Evolutionary conservation across 2,329 filamentous ascomycete species (phyloP).

Genomic region (Colletotrichum filicis): DNA sequence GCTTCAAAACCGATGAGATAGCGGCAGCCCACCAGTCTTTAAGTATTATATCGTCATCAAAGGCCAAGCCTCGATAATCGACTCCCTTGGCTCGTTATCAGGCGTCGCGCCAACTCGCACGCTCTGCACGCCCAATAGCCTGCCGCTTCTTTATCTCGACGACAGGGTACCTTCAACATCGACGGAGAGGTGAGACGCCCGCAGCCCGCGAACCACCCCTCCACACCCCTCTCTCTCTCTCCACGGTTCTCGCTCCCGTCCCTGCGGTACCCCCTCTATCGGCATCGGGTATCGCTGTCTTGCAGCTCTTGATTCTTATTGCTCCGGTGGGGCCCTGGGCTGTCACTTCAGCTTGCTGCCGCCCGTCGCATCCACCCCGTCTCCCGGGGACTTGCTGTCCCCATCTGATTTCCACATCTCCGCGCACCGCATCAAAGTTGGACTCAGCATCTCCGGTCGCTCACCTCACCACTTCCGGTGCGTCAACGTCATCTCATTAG

Average conservation of each 20-base stretch:
- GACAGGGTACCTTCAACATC: conserved; percentile 18
- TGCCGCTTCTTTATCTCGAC: conserved; percentile 26
- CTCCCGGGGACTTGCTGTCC: background rate
- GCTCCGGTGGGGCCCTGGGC: conserved; percentile 11
- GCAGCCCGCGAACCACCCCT: conserved; percentile 1
- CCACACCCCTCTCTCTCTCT: conserved; percentile 9
- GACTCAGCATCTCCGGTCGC: conserved; percentile 17
- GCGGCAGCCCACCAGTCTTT: background rate
- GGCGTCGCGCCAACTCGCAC: conserved; percentile 17
- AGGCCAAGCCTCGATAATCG: conserved; percentile 7
- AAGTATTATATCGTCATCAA: background rate
- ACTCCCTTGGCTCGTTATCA: conserved; percentile 18
- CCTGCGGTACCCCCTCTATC: background rate
- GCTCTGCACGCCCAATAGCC: conserved; percentile 23
- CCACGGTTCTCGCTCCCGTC: background rate
- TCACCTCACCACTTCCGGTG: background rate
- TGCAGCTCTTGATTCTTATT: background rate
- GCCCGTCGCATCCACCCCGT: conserved; percentile 12
- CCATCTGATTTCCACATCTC: conserved; percentile 29
- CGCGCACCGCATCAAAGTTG: conserved; percentile 8
- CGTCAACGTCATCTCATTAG: background rate
- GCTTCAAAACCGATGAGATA: background rate
- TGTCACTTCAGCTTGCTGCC: background rate
- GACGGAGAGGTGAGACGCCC: conserved; percentile 3
- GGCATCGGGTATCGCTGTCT: background rate